phyloP scores from a whole-genome alignment of 2,329 filamentous ascomycete genomes.

The Dendrostoma leiphaemia region DNA sequence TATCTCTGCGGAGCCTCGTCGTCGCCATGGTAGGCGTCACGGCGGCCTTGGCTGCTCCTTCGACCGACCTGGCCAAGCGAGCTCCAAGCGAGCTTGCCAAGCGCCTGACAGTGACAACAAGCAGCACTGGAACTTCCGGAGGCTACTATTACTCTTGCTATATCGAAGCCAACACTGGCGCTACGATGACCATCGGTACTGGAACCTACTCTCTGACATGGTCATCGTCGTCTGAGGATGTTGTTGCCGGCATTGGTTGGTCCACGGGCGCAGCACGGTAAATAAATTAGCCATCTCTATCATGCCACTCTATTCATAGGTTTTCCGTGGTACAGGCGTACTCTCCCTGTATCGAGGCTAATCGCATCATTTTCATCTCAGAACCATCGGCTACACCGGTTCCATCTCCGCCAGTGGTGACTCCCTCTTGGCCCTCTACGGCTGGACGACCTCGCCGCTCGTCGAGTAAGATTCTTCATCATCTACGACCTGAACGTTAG shows the following conservation, averaged over 20 bases:
- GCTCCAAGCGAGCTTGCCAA: not conserved
- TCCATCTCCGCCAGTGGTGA: constrained; percentile 5
- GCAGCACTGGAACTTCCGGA: not conserved
- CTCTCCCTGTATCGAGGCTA: too few relatives aligned
- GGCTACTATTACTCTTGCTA: constrained; percentile 10
- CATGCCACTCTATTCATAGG: too few relatives aligned
- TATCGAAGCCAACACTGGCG: constrained; percentile 4
- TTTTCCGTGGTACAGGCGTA: not conserved
- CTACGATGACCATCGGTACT: constrained; percentile 4
- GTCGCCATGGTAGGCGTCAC: not conserved
- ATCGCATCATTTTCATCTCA: not conserved
- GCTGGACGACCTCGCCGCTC: constrained; percentile 32
- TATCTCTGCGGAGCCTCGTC: constrained; percentile 1
- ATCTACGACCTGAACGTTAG: too few relatives aligned
- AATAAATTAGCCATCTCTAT: too few relatives aligned
- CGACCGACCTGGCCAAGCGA: constrained; percentile 1
- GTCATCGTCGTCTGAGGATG: constrained; percentile 5
- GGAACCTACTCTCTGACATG: constrained; percentile 6
- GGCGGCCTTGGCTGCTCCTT: constrained; percentile 1
- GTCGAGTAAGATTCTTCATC: too few relatives aligned
- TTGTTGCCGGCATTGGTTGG: constrained; percentile 13
- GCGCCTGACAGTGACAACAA: constrained; percentile 7
- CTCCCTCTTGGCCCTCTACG: constrained; percentile 23
- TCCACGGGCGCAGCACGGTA: constrained; percentile 10
- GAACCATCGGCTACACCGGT: constrained; percentile 4